Evolutionary conservation across 1,139 yeast genomes (phyloP), one percentile per base, ranked within the genome.

Genomic region (Candida mesenterica): DNA sequence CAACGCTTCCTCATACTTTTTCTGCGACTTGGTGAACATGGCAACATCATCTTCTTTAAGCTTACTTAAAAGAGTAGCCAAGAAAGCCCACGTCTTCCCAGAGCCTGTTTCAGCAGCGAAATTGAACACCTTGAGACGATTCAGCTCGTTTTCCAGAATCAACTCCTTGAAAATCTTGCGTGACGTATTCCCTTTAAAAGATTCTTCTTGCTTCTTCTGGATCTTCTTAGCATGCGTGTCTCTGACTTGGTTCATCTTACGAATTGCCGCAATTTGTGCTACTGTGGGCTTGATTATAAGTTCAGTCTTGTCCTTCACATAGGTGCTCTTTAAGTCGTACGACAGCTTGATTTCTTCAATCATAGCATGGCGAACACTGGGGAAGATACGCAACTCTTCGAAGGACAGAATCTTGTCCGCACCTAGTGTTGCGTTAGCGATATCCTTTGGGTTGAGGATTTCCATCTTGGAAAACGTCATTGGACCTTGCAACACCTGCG

Each of bases 91-190:
- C 0, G 98, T 92, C 57, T 92, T 92, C 6, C 98, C 97, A 0
- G 95, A 83, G 0, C 97, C 98, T 0, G 98, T 92, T 55, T 92
- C 97, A 2, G 97, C 96, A 2, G 97, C 97, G 39, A 92, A 59
- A 3, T 95, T 79, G 62, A 79, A 88, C 0, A 83, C 73, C 46
- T 80, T 80, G 29, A 79, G 59, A 40, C 72, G 67, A 13, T 56
- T 59, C 19, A 40, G 39, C 42, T 65, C 68, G 38, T 68, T 67
- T 9, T 49, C 50, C 26, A 49, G 43, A 35, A 57, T 53, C 40
- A 65, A 50, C 24, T 61, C 67, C 15, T 28, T 22, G 30, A 17
- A 32, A 27, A 31, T 27, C 28, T 25, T 25, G 7, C 17, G 12
- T 7, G 26, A 24, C 16, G 30, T 18, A 7, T 22, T 27, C 9